phyloP scores from a whole-genome alignment of 768 basidiomycete genomes.

The Strobilomyces confusus region DNA sequence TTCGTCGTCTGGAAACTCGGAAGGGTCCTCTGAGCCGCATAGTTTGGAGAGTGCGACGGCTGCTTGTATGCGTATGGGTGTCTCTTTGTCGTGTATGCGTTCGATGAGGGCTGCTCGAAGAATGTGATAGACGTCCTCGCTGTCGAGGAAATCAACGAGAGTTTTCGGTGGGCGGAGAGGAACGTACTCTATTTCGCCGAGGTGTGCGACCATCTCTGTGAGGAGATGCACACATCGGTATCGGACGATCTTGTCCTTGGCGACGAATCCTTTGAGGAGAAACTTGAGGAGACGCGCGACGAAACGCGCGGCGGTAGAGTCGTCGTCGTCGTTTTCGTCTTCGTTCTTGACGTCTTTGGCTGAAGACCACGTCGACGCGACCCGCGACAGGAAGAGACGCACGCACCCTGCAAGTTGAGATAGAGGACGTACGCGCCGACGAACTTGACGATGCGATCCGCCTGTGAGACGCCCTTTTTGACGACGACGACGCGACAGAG shows the following conservation, averaged over 20 bases:
- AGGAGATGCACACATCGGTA: slow-evolving; percentile 77
- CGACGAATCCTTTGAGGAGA: slow-evolving; percentile 70
- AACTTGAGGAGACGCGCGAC: slow-evolving; percentile 62
- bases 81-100: slow-evolving; percentile 77
- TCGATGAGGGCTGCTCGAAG: slow-evolving; percentile 66
- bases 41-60: slow-evolving; percentile 77
- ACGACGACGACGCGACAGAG: slow-evolving; percentile 58
- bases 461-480: slow-evolving; percentile 77
- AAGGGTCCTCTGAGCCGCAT: slow-evolving; percentile 61
- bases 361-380: slow-evolving; percentile 13
- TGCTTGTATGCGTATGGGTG: slow-evolving; percentile 71
- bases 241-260: slow-evolving; percentile 85
- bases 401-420: slow-evolving; percentile 71
- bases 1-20: slow-evolving; percentile 47
- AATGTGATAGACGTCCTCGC: slow-evolving; percentile 67
- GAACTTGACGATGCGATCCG: slow-evolving; percentile 80
- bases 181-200: slow-evolving; percentile 83
- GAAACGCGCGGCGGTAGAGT: slow-evolving; percentile 68
- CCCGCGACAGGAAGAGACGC: too few relatives aligned
- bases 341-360: slow-evolving; percentile 36
- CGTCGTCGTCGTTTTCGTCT: slow-evolving; percentile 49
- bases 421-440: slow-evolving; percentile 73
- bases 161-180: background rate
- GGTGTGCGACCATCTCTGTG: slow-evolving; percentile 71
- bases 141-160: slow-evolving; percentile 27